Evolutionary conservation across 345 rosid genomes (phyloP).

Genomic region (Punica granatum): DNA sequence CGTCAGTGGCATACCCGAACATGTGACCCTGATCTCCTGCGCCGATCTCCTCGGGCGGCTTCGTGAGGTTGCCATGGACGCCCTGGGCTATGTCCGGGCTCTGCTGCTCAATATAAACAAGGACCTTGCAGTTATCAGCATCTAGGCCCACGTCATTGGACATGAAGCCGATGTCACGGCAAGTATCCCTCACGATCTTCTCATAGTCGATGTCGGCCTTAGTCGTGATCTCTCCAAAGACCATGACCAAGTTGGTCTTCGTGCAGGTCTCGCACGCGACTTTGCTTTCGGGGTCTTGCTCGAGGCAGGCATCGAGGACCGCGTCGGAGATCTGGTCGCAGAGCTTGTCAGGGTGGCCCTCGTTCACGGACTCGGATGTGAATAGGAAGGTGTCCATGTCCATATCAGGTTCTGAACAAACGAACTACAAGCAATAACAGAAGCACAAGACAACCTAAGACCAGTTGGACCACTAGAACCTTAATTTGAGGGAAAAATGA

Average conservation of each 20-base stretch:
- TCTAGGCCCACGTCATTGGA: conserved; percentile 11
- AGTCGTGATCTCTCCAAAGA: conserved; percentile 4
- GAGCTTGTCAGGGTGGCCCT: too few relatives aligned
- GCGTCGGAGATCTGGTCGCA: too few relatives aligned
- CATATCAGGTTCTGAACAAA: too few relatives aligned
- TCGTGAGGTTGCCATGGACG: conserved; percentile 5
- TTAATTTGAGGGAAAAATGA: too few relatives aligned
- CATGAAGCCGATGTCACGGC: conserved; percentile 4
- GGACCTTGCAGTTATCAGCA: conserved; percentile 9
- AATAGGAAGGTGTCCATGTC: conserved; percentile 11
- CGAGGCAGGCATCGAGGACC: conserved; percentile 8
- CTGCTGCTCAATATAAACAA: too few relatives aligned
- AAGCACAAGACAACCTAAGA: too few relatives aligned
- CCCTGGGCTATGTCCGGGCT: too few relatives aligned
- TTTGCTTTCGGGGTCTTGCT: neutral
- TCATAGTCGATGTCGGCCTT: conserved; percentile 10
- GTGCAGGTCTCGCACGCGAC: too few relatives aligned
- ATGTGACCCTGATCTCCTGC: too few relatives aligned
- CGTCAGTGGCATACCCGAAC: too few relatives aligned
- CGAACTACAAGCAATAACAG: too few relatives aligned
- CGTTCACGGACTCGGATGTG: conserved; percentile 9
- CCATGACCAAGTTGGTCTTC: conserved; percentile 5
- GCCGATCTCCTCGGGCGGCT: conserved; percentile 7
- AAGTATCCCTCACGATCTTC: conserved; percentile 10
- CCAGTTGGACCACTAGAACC: too few relatives aligned